A percentile compares a stretch with the other conserved stretches of the same genome.
These are phyloP conservation scores for Ensete ventricosum DNA, from an alignment of 176 grass and related monocot genomes.

Conservation along the genomic window DNA sequence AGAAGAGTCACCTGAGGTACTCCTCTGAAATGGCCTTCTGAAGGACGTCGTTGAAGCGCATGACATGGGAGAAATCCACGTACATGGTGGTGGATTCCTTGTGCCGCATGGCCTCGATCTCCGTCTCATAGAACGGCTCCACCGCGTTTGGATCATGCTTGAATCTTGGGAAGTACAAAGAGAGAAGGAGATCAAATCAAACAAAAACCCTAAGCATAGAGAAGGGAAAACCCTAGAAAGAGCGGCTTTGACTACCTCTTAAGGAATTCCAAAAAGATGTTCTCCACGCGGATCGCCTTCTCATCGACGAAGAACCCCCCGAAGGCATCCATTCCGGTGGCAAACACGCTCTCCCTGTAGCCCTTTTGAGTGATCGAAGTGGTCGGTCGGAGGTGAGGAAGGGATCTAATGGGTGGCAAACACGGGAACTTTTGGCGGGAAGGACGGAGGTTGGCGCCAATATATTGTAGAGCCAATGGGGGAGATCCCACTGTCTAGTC, in stretches of 20 bases:
- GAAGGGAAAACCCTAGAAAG: background rate
- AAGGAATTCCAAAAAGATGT: slow-evolving; percentile 97
- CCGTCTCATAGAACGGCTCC: slow-evolving; percentile 75
- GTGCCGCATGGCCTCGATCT: slow-evolving; percentile 74
- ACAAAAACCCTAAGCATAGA: background rate
- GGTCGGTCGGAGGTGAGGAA: background rate
- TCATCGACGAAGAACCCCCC: slow-evolving; percentile 86
- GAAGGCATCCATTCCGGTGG: slow-evolving; percentile 56
- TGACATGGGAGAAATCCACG: slow-evolving; percentile 85
- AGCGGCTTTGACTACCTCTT: slow-evolving; percentile 35
- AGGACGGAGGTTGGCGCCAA: slow-evolving; percentile 7
- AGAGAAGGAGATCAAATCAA: background rate
- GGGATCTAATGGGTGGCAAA: background rate
- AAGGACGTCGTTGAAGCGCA: slow-evolving; percentile 94
- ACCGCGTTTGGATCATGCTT: slow-evolving; percentile 43
- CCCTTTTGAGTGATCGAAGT: background rate
- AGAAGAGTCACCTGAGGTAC: slow-evolving; percentile 53
- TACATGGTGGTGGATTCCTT: slow-evolving; percentile 89
- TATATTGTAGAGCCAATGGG: background rate
- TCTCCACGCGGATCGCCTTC: slow-evolving; percentile 89
- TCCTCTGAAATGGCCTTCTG: slow-evolving; percentile 91
- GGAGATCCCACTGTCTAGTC: background rate
- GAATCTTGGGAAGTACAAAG: slow-evolving; percentile 39
- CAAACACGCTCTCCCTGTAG: background rate
- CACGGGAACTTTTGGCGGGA: slow-evolving; percentile 9